Conservation (phyloP, 2,329 filamentous ascomycete genomes). For the Rhynchosporium graminicola region DNA sequence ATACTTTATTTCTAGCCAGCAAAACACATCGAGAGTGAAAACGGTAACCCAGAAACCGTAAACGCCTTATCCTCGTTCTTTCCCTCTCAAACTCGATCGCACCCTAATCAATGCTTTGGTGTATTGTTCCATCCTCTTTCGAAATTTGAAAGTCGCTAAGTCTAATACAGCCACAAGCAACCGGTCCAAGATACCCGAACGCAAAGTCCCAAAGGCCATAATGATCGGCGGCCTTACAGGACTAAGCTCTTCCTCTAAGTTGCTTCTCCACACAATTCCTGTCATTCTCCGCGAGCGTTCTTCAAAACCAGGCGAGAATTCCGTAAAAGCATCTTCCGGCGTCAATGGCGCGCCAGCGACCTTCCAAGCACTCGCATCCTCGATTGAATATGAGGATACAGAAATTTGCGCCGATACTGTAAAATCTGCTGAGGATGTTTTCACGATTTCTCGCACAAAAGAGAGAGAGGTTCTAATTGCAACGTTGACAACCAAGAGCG, state of each 20-base stretch:
- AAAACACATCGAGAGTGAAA: not conserved
- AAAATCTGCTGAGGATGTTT: conserved; percentile 51
- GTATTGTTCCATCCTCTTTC: conserved; percentile 6
- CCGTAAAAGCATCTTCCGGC: conserved; percentile 66
- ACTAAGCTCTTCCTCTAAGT: conserved; percentile 58
- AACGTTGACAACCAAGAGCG: conserved; percentile 51
- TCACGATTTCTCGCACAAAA: conserved; percentile 18
- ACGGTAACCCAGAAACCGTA: not conserved
- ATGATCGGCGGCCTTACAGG: conserved; percentile 67
- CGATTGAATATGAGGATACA: conserved; percentile 56
- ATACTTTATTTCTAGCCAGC: not conserved
- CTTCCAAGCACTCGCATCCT: conserved; percentile 51
- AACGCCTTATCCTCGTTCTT: conserved; percentile 17
- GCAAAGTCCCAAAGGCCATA: conserved; percentile 45
- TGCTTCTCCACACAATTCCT: conserved; percentile 52
- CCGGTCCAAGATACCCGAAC: conserved; percentile 12
- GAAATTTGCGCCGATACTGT: conserved; percentile 32
- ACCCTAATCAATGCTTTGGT: conserved; percentile 24
- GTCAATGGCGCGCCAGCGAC: conserved; percentile 63
- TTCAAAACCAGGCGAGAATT: conserved; percentile 62
- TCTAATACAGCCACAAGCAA: not conserved
- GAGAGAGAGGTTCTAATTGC: conserved; percentile 48
- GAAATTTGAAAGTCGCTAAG: not conserved
- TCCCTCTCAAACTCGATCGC: conserved; percentile 21
- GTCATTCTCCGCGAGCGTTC: conserved; percentile 62